Evolutionary conservation across 2,329 filamentous ascomycete species (phyloP).

Genomic region (Cytospora leucostoma): DNA sequence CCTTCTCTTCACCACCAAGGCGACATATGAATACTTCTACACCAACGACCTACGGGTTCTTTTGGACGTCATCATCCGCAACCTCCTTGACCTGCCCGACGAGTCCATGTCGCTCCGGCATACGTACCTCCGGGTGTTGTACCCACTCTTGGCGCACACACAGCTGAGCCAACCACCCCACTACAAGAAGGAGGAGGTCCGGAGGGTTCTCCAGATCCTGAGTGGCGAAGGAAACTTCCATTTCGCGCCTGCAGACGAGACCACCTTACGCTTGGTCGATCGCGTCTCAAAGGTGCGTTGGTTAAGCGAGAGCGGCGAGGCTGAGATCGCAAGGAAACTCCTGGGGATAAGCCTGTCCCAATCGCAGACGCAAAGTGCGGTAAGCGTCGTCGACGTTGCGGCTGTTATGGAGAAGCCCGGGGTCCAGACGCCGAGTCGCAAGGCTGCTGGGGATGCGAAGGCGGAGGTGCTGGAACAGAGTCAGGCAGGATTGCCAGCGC

Average conservation of each 20-base stretch:
- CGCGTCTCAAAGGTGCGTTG: conserved; percentile 75
- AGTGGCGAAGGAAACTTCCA: conserved; percentile 67
- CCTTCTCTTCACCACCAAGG: conserved; percentile 86
- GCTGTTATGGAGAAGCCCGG: conserved; percentile 80
- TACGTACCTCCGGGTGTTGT: conserved; percentile 90
- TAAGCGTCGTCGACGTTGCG: conserved; percentile 78
- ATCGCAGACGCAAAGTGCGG: conserved; percentile 66
- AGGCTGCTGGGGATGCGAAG: conserved; percentile 36
- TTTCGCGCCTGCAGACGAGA: conserved; percentile 80
- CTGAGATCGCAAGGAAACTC: conserved; percentile 58
- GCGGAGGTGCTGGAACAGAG: conserved; percentile 33
- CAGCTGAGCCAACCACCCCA: conserved; percentile 84
- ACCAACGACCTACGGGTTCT: conserved; percentile 95
- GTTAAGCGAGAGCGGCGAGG: conserved; percentile 51
- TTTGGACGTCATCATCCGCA: conserved; percentile 93
- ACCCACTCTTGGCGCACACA: conserved; percentile 87
- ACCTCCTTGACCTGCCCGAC: conserved; percentile 91
- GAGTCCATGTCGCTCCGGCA: conserved; percentile 78
- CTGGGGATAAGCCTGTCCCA: conserved; percentile 72
- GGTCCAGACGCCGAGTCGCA: conserved; percentile 76
- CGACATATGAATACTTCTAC: conserved; percentile 97
- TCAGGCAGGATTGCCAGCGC: conserved; percentile 20
- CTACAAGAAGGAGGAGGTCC: conserved; percentile 87
- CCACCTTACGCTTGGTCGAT: conserved; percentile 73
- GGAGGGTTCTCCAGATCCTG: conserved; percentile 73